A percentile compares a stretch with the other conserved stretches of the same genome.
phyloP scores from a whole-genome alignment of 257 asterid genomes.

The Echium plantagineum region DNA sequence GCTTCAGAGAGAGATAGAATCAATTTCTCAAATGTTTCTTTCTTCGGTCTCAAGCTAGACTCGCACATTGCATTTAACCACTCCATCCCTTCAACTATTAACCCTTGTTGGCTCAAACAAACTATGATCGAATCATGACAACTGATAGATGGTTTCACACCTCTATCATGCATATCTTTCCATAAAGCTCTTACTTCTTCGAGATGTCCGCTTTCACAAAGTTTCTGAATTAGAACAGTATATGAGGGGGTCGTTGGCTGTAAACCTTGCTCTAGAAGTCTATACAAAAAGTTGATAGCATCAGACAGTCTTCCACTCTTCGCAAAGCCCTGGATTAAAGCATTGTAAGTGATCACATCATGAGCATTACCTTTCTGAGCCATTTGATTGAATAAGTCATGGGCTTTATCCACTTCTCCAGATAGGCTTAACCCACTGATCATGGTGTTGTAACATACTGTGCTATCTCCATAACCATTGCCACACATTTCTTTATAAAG shows the following conservation, averaged over 20 bases:
- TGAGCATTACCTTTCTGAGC: constrained; percentile 24
- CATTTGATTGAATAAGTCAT: constrained; percentile 41
- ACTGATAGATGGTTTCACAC: constrained; percentile 24
- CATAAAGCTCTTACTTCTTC: constrained; percentile 43
- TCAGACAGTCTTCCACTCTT: constrained; percentile 27
- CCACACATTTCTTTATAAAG: constrained; percentile 48
- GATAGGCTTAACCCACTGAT: constrained; percentile 45
- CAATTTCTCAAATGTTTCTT: constrained; percentile 36
- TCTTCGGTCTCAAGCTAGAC: constrained; percentile 33
- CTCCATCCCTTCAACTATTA: constrained; percentile 29
- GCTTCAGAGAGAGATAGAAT: constrained; percentile 26
- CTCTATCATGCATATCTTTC: constrained; percentile 42
- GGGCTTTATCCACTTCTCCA: constrained; percentile 42
- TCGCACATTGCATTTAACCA: constrained; percentile 36
- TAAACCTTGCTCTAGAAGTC: constrained; percentile 38
- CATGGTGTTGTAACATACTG: constrained; percentile 44
- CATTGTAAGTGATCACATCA: constrained; percentile 37
- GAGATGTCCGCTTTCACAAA: constrained; percentile 37
- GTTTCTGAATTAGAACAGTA: constrained; percentile 25
- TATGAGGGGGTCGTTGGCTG: constrained; percentile 35
- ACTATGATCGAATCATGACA: constrained; percentile 31
- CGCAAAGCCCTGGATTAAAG: constrained; percentile 45
- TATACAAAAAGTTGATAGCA: constrained; percentile 24
- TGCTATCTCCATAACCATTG: constrained; percentile 36
- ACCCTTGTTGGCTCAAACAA: constrained; percentile 40